These are phyloP conservation scores for Puccinia coronata DNA, from an alignment of 1,284 basidiomycete genomes.

Conservation along the genomic window DNA sequence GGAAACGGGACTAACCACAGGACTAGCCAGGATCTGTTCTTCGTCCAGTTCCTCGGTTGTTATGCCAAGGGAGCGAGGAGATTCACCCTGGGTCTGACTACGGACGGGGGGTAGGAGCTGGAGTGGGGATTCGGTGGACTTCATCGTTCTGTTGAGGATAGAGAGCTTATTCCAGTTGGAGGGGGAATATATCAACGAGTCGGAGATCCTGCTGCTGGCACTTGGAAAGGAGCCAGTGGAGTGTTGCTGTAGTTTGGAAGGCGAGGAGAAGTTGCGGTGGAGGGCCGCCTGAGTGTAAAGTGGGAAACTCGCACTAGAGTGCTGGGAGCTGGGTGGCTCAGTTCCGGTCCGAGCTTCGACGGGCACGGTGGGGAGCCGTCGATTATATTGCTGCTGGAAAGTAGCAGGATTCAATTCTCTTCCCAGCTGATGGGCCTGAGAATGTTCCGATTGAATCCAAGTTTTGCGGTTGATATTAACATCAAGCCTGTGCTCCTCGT, in stretches of 20 bases:
- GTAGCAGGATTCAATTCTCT: background rate
- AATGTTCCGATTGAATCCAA: background rate
- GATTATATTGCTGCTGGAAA: background rate
- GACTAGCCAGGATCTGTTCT: background rate
- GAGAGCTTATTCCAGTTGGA: conserved; percentile 15
- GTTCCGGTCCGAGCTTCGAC: background rate
- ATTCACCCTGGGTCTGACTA: background rate
- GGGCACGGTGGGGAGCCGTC: background rate
- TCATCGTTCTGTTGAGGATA: conserved; percentile 28
- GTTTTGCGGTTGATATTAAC: background rate
- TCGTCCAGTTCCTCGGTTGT: conserved; percentile 7
- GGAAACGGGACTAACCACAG: conserved; percentile 16
- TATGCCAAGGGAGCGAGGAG: background rate
- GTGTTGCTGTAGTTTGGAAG: conserved; percentile 17
- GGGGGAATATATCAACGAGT: conserved; percentile 8
- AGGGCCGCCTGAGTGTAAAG: conserved; percentile 27
- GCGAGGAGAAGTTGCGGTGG: conserved; percentile 42
- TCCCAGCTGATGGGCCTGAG: conserved; percentile 13
- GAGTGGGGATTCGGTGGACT: conserved; percentile 5
- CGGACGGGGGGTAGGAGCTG: conserved; percentile 2
- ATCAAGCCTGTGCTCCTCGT: background rate
- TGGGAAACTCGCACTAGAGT: conserved; percentile 9
- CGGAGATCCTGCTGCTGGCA: background rate
- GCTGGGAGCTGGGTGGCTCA: background rate
- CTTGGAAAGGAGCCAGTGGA: background rate